Percentiles rank a stretch among this genome's conserved stretches.
phyloP scores from a whole-genome alignment of 305 asterid genomes.

The Solanum chacoense region DNA sequence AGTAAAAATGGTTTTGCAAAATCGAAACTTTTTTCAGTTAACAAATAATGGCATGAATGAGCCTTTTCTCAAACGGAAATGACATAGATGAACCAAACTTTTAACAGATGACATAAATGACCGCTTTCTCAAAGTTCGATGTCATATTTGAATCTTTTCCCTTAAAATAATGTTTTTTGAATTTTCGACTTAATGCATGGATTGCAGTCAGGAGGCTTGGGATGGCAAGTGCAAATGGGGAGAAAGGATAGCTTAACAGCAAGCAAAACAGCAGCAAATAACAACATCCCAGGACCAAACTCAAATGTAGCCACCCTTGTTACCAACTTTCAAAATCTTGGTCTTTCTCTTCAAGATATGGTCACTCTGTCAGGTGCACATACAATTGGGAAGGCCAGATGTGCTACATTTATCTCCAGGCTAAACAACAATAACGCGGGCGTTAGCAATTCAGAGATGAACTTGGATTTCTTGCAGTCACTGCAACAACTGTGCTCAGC shows the following conservation, averaged over 20 bases:
- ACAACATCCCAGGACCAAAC: constrained; percentile 65
- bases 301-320: constrained; percentile 50
- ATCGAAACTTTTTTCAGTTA: neutral
- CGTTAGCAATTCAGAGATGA: constrained; percentile 12
- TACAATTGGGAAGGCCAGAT: constrained; percentile 73
- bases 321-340: constrained; percentile 50
- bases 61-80: neutral
- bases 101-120: neutral
- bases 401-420: constrained; percentile 44
- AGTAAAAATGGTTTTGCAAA: neutral
- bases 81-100: neutral
- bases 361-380: constrained; percentile 86
- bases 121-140: neutral
- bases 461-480: constrained; percentile 36
- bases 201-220: constrained; percentile 68
- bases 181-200: neutral
- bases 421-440: constrained; percentile 10
- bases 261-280: constrained; percentile 48
- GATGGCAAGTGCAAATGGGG: constrained; percentile 77
- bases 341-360: constrained; percentile 55
- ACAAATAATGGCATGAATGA: neutral
- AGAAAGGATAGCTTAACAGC: constrained; percentile 52
- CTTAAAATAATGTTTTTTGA: neutral
- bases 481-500: constrained; percentile 48
- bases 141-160: neutral